These are phyloP conservation scores for Ashbya aceris DNA, from an alignment of 1,139 yeast species.

Conservation along the genomic window DNA sequence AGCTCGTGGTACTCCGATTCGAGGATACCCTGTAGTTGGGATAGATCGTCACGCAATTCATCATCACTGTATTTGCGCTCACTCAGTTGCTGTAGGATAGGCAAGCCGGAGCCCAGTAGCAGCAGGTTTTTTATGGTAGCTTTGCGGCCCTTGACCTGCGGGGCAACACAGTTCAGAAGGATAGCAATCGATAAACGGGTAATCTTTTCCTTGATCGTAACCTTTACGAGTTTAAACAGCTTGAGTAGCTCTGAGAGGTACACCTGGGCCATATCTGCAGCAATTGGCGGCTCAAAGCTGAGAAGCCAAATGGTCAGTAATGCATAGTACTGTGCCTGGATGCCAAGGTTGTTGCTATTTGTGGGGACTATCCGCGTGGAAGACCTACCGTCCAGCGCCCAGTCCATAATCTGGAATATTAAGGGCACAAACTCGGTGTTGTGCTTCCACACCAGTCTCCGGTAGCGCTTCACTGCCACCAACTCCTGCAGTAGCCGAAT, in stretches of 20 bases:
- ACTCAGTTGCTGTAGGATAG: constrained; percentile 55
- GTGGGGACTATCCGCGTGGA: constrained; percentile 31
- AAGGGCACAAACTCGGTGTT: constrained; percentile 49
- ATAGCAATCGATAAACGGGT: constrained; percentile 74
- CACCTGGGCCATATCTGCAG: constrained; percentile 40
- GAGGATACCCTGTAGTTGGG: constrained; percentile 46
- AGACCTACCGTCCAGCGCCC: constrained; percentile 18
- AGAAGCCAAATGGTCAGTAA: constrained; percentile 77
- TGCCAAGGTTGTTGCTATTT: constrained; percentile 40
- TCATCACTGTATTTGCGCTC: constrained; percentile 94
- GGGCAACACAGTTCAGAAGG: constrained; percentile 48
- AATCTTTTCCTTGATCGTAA: constrained; percentile 85
- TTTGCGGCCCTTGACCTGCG: constrained; percentile 25
- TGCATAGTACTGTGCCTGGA: constrained; percentile 78
- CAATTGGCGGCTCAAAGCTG: constrained; percentile 56
- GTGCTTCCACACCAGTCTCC: constrained; percentile 48
- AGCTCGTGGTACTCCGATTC: constrained; percentile 66
- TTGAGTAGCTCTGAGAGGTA: constrained; percentile 38
- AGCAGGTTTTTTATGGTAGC: constrained; percentile 54
- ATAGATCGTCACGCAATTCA: constrained; percentile 72
- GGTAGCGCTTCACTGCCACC: constrained; percentile 47
- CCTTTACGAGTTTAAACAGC: constrained; percentile 57
- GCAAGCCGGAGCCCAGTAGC: constrained; percentile 68
- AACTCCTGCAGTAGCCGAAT: constrained; percentile 28
- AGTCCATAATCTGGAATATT: constrained; percentile 37